Evolutionary conservation across 495 filamentous ascomycete genomes (phyloP).

Genomic region (Staphylotrichum longicolle): DNA sequence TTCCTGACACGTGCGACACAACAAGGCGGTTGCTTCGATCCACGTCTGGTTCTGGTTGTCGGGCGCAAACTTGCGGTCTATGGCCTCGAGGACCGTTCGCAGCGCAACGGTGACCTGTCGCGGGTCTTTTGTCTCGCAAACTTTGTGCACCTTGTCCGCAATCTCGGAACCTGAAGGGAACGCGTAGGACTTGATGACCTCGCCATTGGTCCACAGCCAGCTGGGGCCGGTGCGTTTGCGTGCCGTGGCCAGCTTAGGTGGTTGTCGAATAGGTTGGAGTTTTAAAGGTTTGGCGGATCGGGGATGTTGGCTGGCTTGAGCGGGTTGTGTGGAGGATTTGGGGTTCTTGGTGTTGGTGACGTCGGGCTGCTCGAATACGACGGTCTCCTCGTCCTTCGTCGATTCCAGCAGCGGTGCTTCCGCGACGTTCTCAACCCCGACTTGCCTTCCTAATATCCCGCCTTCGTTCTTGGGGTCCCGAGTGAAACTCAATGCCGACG

Average conservation of each 20-base stretch:
- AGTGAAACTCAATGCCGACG: background rate
- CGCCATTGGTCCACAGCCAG: background rate
- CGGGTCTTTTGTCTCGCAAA: slow-evolving; percentile 23
- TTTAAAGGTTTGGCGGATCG: no score
- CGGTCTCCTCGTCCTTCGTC: background rate
- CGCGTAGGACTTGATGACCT: slow-evolving; percentile 6
- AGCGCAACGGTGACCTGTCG: slow-evolving; percentile 26
- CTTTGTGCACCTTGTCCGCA: slow-evolving; percentile 19
- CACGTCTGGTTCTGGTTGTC: slow-evolving; percentile 27
- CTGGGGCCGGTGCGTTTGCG: background rate
- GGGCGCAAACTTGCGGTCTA: slow-evolving; percentile 21
- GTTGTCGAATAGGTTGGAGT: background rate
- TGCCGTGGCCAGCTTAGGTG: background rate
- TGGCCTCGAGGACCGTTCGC: slow-evolving; percentile 25
- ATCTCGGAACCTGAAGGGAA: slow-evolving; percentile 24
- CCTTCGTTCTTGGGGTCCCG: background rate
- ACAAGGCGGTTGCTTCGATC: slow-evolving; percentile 35
- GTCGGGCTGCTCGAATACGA: background rate
- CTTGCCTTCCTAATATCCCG: background rate
- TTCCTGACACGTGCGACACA: slow-evolving; percentile 39
- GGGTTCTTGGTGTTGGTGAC: background rate
- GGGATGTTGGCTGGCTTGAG: background rate
- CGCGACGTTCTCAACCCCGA: background rate
- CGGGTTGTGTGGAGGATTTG: background rate
- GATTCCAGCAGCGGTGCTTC: background rate